Conservation (phyloP, 2,329 filamentous ascomycete species). For the Rosellinia necatrix region DNA sequence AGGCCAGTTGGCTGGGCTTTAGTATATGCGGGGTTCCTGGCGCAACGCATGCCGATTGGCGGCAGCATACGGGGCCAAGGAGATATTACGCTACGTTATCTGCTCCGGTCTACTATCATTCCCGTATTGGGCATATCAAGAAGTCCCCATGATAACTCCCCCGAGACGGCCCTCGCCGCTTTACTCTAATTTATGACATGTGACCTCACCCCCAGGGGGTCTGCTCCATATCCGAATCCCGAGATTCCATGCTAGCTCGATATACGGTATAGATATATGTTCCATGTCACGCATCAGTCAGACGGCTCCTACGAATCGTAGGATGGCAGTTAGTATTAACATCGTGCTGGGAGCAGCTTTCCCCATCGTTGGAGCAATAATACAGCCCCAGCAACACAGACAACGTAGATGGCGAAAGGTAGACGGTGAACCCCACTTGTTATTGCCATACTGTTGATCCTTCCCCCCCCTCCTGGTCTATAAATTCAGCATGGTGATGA, state of each 20-base stretch:
- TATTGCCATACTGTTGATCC: too few species aligned
- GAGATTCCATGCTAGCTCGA: slow-evolving; percentile 30
- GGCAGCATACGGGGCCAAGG: slow-evolving; percentile 14
- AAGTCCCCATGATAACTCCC: not conserved
- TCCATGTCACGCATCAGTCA: not conserved
- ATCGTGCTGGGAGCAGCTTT: too few species aligned
- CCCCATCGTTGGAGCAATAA: too few species aligned
- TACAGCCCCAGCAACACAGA: not conserved
- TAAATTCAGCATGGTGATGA: slow-evolving; percentile 23
- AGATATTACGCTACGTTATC: slow-evolving; percentile 25
- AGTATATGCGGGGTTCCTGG: slow-evolving; percentile 5
- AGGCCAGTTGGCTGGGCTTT: not conserved
- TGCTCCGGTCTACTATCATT: slow-evolving; percentile 34
- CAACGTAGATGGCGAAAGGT: too few species aligned
- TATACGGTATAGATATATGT: not conserved
- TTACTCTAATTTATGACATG: slow-evolving; percentile 22
- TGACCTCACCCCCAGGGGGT: slow-evolving; percentile 25
- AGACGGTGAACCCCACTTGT: not conserved
- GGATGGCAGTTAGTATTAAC: too few species aligned
- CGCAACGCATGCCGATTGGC: slow-evolving; percentile 13
- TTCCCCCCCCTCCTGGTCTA: too few species aligned
- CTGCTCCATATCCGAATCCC: slow-evolving; percentile 24
- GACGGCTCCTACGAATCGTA: too few species aligned
- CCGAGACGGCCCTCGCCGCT: slow-evolving; percentile 3
- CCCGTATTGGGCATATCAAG: slow-evolving; percentile 8